Conservation (phyloP, 495 filamentous ascomycete species). For the Penicillium maclennaniae region DNA sequence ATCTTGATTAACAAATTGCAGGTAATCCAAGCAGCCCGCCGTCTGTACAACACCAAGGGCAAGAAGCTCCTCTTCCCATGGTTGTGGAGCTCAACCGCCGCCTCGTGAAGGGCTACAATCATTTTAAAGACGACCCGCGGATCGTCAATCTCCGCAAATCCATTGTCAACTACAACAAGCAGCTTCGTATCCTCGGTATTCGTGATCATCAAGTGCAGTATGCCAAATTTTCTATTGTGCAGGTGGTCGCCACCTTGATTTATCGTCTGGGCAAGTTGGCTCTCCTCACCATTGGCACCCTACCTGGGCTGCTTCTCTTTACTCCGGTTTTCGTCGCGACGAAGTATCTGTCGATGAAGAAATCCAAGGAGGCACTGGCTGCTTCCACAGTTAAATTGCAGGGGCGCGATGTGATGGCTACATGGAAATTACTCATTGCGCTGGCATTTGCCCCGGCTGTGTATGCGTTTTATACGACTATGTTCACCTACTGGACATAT, state of each 20-base stretch:
- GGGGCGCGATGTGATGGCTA: conserved; percentile 92
- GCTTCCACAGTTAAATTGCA: conserved; percentile 92
- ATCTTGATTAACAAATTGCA: conserved; percentile 36
- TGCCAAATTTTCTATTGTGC: conserved; percentile 72
- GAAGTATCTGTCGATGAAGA: conserved; percentile 85
- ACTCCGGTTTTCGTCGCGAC: conserved; percentile 85
- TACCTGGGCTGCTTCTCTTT: conserved; percentile 87
- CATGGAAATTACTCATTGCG: conserved; percentile 95
- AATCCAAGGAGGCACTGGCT: conserved; percentile 85
- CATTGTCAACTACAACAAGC: conserved; percentile 82
- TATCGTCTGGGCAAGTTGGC: conserved; percentile 76
- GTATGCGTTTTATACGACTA: conserved; percentile 73
- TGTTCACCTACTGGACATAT: conserved; percentile 75
- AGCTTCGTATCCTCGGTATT: conserved; percentile 78
- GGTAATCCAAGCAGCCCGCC: conserved; percentile 88
- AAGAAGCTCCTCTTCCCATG: conserved; percentile 90
- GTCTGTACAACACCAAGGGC: conserved; percentile 88
- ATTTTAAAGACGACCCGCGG: conserved; percentile 87
- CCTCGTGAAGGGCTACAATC: conserved; percentile 84
- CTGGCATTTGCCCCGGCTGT: conserved; percentile 82
- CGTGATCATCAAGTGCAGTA: conserved; percentile 96
- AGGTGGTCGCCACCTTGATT: conserved; percentile 70
- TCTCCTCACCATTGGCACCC: conserved; percentile 71
- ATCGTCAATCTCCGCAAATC: conserved; percentile 74
- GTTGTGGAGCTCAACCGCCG: conserved; percentile 95